Percentiles rank a stretch among this genome's conserved stretches.
phyloP scores from a whole-genome alignment of 2,329 filamentous ascomycete species.

The Venturiaceae sp. region DNA sequence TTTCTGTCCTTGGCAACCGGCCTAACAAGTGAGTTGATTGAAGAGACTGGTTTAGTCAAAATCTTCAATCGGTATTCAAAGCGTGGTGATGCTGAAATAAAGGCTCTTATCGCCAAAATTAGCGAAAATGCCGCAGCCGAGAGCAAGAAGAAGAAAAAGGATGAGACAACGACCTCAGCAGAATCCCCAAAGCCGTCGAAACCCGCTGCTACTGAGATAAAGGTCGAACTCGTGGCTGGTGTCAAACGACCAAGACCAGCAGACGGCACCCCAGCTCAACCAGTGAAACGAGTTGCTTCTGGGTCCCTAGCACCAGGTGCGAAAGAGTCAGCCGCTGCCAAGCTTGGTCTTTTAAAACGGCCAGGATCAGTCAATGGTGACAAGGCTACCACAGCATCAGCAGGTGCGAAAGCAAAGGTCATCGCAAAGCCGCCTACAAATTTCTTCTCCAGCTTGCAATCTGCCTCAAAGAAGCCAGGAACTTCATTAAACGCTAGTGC shows the following conservation, averaged over 20 bases:
- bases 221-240: conserved; percentile 10
- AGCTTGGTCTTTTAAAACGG: not conserved
- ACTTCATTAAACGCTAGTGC: conserved; percentile 14
- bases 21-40: conserved; percentile 47
- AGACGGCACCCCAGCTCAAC: conserved; percentile 10
- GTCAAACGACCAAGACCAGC: conserved; percentile 13
- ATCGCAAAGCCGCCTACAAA: conserved; percentile 25
- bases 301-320: conserved; percentile 1
- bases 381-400: conserved; percentile 12
- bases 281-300: conserved; percentile 24
- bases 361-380: not conserved
- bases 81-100: conserved; percentile 55
- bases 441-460: conserved; percentile 36
- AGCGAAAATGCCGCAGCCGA: conserved; percentile 27
- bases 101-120: conserved; percentile 51
- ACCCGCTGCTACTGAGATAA: not conserved
- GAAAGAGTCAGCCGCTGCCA: conserved; percentile 9
- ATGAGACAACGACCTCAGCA: not conserved
- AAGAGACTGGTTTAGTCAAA: conserved; percentile 56
- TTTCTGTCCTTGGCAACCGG: conserved; percentile 55
- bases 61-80: conserved; percentile 54
- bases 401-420: conserved; percentile 15
- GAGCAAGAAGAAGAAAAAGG: conserved; percentile 14
- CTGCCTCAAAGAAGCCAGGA: conserved; percentile 33
- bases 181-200: conserved; percentile 1